These are phyloP conservation scores for Pichia terricola DNA, from an alignment of 1,139 yeast species.

Conservation along the genomic window DNA sequence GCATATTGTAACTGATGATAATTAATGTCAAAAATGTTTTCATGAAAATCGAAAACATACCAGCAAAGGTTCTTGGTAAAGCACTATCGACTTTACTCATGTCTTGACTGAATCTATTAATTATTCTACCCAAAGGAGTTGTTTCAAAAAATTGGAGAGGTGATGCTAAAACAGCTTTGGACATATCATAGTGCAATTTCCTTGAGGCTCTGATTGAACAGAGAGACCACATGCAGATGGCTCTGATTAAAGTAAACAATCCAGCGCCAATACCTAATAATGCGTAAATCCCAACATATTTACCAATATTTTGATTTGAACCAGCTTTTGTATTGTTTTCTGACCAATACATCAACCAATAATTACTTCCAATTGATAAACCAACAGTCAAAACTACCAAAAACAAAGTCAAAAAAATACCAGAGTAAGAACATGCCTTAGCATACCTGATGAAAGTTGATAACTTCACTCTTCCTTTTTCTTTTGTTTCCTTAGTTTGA, in stretches of 20 bases:
- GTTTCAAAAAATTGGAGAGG: conserved; percentile 78
- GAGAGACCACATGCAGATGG: conserved; percentile 44
- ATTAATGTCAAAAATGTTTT: conserved; percentile 40
- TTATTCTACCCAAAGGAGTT: conserved; percentile 68
- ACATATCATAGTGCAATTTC: conserved; percentile 54
- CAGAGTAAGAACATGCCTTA: conserved; percentile 52
- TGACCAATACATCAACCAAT: conserved; percentile 57
- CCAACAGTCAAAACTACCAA: conserved; percentile 36
- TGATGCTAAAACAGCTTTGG: conserved; percentile 49
- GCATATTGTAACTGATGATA: conserved; percentile 43
- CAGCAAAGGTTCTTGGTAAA: conserved; percentile 37
- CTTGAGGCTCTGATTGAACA: conserved; percentile 60
- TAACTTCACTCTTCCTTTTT: conserved; percentile 58
- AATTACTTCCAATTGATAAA: conserved; percentile 39
- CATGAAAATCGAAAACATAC: conserved; percentile 34
- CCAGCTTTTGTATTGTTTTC: conserved; percentile 40
- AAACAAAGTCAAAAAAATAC: conserved; percentile 38
- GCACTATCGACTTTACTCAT: conserved; percentile 50
- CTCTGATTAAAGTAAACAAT: conserved; percentile 39
- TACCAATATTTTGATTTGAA: conserved; percentile 34
- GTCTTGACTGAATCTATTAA: conserved; percentile 63
- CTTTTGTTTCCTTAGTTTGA: conserved; percentile 33
- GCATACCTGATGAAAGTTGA: conserved; percentile 54
- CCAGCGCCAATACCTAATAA: conserved; percentile 46
- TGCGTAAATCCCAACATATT: conserved; percentile 53